Conservation (phyloP, 2,329 filamentous ascomycete species). For the Ophiostoma angusticollis region DNA sequence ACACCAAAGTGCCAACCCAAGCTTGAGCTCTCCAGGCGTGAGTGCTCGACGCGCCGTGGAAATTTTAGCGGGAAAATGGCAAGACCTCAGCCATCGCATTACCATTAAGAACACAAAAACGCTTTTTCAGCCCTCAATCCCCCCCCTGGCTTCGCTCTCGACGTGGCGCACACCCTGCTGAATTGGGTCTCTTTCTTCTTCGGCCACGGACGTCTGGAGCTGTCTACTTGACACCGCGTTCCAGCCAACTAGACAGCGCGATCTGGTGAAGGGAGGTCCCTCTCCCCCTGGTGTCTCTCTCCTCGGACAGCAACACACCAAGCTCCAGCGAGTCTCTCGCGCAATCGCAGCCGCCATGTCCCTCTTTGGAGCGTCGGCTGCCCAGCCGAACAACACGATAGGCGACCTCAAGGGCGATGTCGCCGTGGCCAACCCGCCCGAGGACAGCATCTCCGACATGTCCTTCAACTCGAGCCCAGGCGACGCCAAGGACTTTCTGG, state of each 20-base stretch:
- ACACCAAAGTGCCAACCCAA: background rate
- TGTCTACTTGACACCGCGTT: too few relatives aligned
- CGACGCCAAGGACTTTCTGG: slow-evolving; percentile 60
- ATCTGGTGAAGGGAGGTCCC: too few relatives aligned
- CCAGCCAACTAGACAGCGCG: too few relatives aligned
- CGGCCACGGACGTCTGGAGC: too few relatives aligned
- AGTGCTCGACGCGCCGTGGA: slow-evolving; percentile 9
- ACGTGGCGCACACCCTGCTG: too few relatives aligned
- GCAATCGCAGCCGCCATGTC: slow-evolving; percentile 50
- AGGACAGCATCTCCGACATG: slow-evolving; percentile 82
- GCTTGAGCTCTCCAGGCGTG: slow-evolving; percentile 5
- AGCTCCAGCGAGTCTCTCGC: background rate
- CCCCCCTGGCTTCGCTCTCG: too few relatives aligned
- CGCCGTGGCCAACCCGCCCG: slow-evolving; percentile 61
- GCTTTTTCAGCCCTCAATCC: too few relatives aligned
- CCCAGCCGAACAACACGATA: slow-evolving; percentile 54
- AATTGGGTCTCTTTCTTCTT: too few relatives aligned
- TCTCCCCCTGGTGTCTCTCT: background rate
- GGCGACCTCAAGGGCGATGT: slow-evolving; percentile 90
- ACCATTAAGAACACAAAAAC: too few relatives aligned
- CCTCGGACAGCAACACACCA: too few relatives aligned
- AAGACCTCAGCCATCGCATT: too few relatives aligned
- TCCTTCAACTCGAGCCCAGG: slow-evolving; percentile 46
- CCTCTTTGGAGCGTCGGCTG: slow-evolving; percentile 30
- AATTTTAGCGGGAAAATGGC: slow-evolving; percentile 3